These are phyloP conservation scores for Phytophthora hibernalis DNA, from an alignment of 352 stramenopile species.

Conservation along the genomic window DNA sequence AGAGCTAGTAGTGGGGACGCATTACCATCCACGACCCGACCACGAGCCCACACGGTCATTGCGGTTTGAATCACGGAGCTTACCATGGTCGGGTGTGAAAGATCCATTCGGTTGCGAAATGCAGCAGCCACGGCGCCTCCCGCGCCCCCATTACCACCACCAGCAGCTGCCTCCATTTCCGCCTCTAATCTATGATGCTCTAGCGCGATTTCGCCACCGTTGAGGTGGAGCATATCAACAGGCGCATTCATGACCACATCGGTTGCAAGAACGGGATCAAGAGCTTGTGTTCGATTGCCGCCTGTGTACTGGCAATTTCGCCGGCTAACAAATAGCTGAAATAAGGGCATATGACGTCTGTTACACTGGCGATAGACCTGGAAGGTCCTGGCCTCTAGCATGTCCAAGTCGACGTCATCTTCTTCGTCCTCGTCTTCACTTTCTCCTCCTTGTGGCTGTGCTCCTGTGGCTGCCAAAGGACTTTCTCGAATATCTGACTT, in stretches of 20 bases:
- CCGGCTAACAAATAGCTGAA: slow-evolving; percentile 50
- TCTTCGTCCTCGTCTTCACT: slow-evolving; percentile 20
- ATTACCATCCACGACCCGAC: slow-evolving; percentile 49
- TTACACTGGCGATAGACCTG: slow-evolving; percentile 1
- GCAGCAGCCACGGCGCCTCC: slow-evolving; percentile 8
- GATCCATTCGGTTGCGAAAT: slow-evolving; percentile 29
- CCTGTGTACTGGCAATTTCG: slow-evolving; percentile 30
- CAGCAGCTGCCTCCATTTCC: slow-evolving; percentile 17
- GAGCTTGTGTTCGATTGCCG: slow-evolving; percentile 9
- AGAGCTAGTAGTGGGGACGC: slow-evolving; percentile 40
- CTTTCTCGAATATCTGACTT: neutral
- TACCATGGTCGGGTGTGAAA: slow-evolving; percentile 37
- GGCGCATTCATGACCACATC: slow-evolving; percentile 26
- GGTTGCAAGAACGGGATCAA: slow-evolving; percentile 20
- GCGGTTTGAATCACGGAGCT: slow-evolving; percentile 51
- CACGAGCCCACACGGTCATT: slow-evolving; percentile 46
- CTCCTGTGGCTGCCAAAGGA: neutral
- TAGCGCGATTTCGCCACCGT: slow-evolving; percentile 23
- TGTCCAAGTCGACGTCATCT: slow-evolving; percentile 17
- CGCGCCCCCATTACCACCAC: slow-evolving; percentile 11
- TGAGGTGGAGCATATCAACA: slow-evolving; percentile 23
- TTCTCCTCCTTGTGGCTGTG: slow-evolving; percentile 17
- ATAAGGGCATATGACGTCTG: slow-evolving; percentile 28
- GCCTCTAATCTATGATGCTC: slow-evolving; percentile 23
- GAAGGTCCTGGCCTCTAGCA: slow-evolving; percentile 11